Conservation (phyloP, 2,329 filamentous ascomycete species). For the Boeremia exigua region DNA sequence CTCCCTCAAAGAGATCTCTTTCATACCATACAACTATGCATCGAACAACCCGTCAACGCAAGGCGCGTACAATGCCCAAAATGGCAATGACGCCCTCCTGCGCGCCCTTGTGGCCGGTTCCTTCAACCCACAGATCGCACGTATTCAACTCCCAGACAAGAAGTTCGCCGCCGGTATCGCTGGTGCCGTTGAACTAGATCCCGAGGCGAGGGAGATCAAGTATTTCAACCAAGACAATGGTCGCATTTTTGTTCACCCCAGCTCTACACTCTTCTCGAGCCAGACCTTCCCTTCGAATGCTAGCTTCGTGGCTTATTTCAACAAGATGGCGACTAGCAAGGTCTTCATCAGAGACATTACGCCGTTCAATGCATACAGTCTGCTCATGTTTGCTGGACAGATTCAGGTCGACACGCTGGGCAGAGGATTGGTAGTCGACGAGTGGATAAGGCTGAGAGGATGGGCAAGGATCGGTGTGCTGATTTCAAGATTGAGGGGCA, state of each 20-base stretch:
- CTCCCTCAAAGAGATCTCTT: slow-evolving; percentile 83
- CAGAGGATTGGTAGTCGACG: slow-evolving; percentile 86
- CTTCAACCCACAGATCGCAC: slow-evolving; percentile 79
- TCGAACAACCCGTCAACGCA: slow-evolving; percentile 35
- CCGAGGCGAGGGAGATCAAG: slow-evolving; percentile 88
- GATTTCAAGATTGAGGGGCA: slow-evolving; percentile 78
- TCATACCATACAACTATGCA: slow-evolving; percentile 61
- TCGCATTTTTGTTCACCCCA: slow-evolving; percentile 91
- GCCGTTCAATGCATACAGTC: slow-evolving; percentile 87
- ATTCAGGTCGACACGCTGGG: slow-evolving; percentile 88
- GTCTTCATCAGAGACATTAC: slow-evolving; percentile 91
- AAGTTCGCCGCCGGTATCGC: slow-evolving; percentile 89
- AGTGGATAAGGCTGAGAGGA: slow-evolving; percentile 83
- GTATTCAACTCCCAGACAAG: slow-evolving; percentile 93
- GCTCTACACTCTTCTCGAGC: slow-evolving; percentile 82
- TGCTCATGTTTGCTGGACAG: slow-evolving; percentile 85
- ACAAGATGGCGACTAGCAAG: slow-evolving; percentile 89
- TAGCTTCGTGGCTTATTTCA: slow-evolving; percentile 87
- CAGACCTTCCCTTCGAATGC: slow-evolving; percentile 78
- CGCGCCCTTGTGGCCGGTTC: slow-evolving; percentile 58
- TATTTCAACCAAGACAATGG: slow-evolving; percentile 70
- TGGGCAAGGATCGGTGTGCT: slow-evolving; percentile 96
- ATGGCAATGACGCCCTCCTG: slow-evolving; percentile 53
- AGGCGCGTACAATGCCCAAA: slow-evolving; percentile 56
- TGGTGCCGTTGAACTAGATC: slow-evolving; percentile 90